Evolutionary conservation across 805 yeast species (phyloP).

Genomic region (Yamadazyma philogaea): DNA sequence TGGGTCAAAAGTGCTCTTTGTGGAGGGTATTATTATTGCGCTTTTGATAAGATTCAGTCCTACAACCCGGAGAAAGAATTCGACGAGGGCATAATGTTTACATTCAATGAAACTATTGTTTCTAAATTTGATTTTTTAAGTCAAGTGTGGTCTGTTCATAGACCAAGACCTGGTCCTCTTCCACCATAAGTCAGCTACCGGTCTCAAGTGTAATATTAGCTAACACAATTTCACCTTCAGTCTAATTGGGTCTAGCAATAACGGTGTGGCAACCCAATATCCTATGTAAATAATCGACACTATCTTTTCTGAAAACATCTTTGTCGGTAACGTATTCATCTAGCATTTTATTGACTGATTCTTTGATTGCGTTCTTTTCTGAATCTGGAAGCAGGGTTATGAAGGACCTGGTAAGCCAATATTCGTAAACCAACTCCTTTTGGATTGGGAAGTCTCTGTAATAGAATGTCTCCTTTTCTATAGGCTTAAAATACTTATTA

Average conservation of each 20-base stretch:
- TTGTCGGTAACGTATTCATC: conserved; percentile 17
- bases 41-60: conserved; percentile 28
- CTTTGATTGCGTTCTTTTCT: conserved; percentile 31
- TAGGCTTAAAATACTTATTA: conserved; percentile 31
- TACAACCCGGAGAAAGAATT: conserved; percentile 11
- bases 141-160: conserved; percentile 2
- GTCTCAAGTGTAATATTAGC: not conserved
- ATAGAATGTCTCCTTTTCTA: conserved; percentile 30
- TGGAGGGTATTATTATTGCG: conserved; percentile 38
- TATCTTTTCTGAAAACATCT: conserved; percentile 14
- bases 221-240: too few species aligned
- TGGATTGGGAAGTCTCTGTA: conserved; percentile 29
- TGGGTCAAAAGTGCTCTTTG: conserved; percentile 40
- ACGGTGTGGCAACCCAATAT: conserved; percentile 26
- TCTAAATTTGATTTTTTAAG: conserved; percentile 1
- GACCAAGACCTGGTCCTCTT: not conserved
- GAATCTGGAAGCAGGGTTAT: conserved; percentile 43
- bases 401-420: conserved; percentile 56
- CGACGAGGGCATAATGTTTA: conserved; percentile 24
- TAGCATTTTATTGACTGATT: conserved; percentile 28
- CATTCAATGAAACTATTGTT: conserved; percentile 15
- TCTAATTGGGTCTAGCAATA: conserved; percentile 9
- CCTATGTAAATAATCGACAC: conserved; percentile 17
- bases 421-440: conserved; percentile 39
- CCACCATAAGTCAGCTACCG: not conserved